Evolutionary conservation across 305 asterid species (phyloP).

Genomic region (Euphrasia arctica): DNA sequence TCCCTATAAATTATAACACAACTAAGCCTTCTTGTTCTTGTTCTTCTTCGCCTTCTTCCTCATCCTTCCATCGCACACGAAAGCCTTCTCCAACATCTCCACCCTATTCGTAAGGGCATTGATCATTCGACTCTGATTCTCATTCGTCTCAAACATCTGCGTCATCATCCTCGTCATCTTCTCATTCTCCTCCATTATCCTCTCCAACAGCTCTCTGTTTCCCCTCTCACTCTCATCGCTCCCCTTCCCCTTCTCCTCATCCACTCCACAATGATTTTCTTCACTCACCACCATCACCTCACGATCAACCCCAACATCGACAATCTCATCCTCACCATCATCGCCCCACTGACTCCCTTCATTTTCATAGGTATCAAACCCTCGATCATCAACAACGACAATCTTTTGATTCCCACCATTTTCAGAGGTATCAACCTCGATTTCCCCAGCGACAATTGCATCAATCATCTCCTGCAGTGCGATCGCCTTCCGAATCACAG

Average conservation of each 20-base stretch:
- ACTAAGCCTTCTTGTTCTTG: not conserved
- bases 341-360: conserved; percentile 6
- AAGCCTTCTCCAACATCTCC: conserved; percentile 64
- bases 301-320: conserved; percentile 28
- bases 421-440: conserved; percentile 2
- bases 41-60: conserved; percentile 39
- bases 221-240: not conserved
- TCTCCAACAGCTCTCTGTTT: conserved; percentile 44
- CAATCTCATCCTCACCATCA: not conserved
- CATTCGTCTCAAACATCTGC: conserved; percentile 46
- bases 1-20: no score
- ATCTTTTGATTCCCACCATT: not conserved
- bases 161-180: conserved; percentile 68
- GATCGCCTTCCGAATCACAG: conserved; percentile 61
- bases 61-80: conserved; percentile 32
- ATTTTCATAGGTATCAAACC: not conserved
- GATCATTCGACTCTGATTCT: conserved; percentile 48
- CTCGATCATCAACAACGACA: conserved; percentile 24
- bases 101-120: conserved; percentile 45
- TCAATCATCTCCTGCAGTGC: conserved; percentile 72
- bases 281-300: conserved; percentile 26
- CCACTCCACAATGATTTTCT: conserved; percentile 2
- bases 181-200: conserved; percentile 51
- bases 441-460: conserved; percentile 28
- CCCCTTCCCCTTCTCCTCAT: not conserved